These are phyloP conservation scores for Tetrapisispora nanseiensis DNA, from an alignment of 805 yeast species.

Conservation along the genomic window DNA sequence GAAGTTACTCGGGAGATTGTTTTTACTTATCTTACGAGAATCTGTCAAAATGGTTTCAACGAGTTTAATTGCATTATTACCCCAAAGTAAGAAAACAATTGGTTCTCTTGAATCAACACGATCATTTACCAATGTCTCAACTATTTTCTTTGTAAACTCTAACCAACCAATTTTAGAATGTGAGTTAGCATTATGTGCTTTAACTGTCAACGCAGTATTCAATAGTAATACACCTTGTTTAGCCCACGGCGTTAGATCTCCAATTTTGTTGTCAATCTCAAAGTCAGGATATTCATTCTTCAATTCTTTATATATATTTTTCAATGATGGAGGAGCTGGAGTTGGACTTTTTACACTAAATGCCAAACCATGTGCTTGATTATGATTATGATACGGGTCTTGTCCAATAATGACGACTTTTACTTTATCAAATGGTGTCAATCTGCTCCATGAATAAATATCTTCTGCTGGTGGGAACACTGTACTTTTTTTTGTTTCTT, in stretches of 20 bases:
- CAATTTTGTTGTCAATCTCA: slow-evolving; percentile 38
- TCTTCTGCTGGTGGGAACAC: slow-evolving; percentile 72
- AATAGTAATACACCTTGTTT: slow-evolving; percentile 75
- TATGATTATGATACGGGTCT: slow-evolving; percentile 88
- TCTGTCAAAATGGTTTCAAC: slow-evolving; percentile 32
- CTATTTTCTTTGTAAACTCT: slow-evolving; percentile 64
- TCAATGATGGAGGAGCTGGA: slow-evolving; percentile 77
- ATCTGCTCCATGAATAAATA: slow-evolving; percentile 85
- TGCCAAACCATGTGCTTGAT: slow-evolving; percentile 96
- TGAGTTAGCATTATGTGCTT: slow-evolving; percentile 87
- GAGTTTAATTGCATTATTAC: slow-evolving; percentile 60
- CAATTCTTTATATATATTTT: slow-evolving; percentile 77
- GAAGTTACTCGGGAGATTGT: slow-evolving; percentile 24
- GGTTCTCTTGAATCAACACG: slow-evolving; percentile 41
- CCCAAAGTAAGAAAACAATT: slow-evolving; percentile 75
- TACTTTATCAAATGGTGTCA: slow-evolving; percentile 66
- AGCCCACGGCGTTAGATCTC: slow-evolving; percentile 76
- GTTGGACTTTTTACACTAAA: slow-evolving; percentile 83
- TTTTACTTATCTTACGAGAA: slow-evolving; percentile 11
- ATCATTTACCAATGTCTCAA: slow-evolving; percentile 41
- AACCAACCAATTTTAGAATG: slow-evolving; percentile 94
- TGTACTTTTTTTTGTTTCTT: slow-evolving; percentile 37
- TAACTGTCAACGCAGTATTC: slow-evolving; percentile 83
- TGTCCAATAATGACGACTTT: slow-evolving; percentile 84
- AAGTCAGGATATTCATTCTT: slow-evolving; percentile 67